Base-by-base conservation (phyloP, 768 basidiomycete species). In the Lactarius vividus region DNA sequence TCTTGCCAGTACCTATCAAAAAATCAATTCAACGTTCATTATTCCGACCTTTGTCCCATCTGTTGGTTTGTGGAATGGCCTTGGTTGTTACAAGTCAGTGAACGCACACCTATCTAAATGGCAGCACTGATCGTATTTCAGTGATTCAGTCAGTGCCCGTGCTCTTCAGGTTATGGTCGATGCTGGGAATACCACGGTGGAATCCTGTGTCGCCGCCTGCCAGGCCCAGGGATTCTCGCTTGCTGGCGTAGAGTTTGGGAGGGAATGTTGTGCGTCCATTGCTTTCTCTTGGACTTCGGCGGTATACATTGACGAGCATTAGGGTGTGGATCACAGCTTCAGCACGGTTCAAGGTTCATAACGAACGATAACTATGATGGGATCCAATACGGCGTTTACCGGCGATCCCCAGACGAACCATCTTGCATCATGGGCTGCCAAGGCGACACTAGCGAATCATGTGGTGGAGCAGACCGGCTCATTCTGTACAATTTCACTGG, bases 11-110 rank as follows among this genome's bases (percentile, higher is more conserved):
- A 73, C 89, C 5, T 91, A 85, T 75, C 84, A 80, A 80, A 87
- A 80, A 67, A 74, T 42, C 55, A 77, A 20, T 84, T 37, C 84
- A 87, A 20, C 84, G 0, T 74, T 52, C n/a, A 4, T 49, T 20
- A 26, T 81, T 15, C 88, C 89, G 0, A 67, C 76, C 16, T 83
- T 83, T 20, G 80, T 83, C 1, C 76, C 81, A 6, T 81, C 74
- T 49, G 82, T 88, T 28, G 88, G 87, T 2, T 77, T 81, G 42
- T 91, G 89, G 89, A 72, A 77, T 8, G 85, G 84, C 0, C 81
- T 91, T 37, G 90, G 89, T n/a, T 92, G 90, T 73, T 89, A 83
- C 77, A 87, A 78, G 89, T 88, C 69, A 65, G 80, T 71, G 39
- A 15, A 20, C 5, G 26, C 10, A 16, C 46, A 49, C 46, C 26